These are phyloP conservation scores for Moesziomyces parantarcticus DNA, from an alignment of 1,284 basidiomycete genomes.

Conservation along the genomic window DNA sequence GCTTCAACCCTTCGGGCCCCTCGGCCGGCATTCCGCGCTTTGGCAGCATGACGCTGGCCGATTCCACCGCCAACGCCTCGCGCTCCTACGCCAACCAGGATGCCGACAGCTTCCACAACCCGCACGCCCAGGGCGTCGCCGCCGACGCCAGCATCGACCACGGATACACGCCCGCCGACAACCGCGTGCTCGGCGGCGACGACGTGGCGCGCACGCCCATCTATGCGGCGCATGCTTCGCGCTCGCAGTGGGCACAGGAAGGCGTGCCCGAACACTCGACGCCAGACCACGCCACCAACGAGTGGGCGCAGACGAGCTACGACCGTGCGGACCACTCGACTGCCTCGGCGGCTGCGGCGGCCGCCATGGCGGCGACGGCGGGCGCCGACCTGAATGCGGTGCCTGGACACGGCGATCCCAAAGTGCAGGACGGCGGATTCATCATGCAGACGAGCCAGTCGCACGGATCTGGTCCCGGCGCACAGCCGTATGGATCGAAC, in stretches of 20 bases:
- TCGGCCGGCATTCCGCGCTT: slow-evolving; percentile 43
- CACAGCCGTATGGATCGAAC: slow-evolving; percentile 24
- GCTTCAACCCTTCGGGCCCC: slow-evolving; percentile 45
- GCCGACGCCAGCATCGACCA: slow-evolving; percentile 19
- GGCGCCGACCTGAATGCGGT: slow-evolving; percentile 39
- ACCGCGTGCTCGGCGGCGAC: slow-evolving; percentile 18
- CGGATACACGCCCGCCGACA: slow-evolving; percentile 28
- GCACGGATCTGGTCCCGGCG: slow-evolving; percentile 17
- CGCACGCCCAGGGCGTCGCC: slow-evolving; percentile 10
- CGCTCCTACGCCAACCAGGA: slow-evolving; percentile 23
- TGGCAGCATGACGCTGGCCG: slow-evolving; percentile 27
- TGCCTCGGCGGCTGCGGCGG: slow-evolving; percentile 41
- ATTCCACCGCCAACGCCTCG: slow-evolving; percentile 28
- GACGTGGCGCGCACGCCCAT: slow-evolving; percentile 41
- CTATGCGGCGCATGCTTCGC: slow-evolving; percentile 46
- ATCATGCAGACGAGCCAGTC: slow-evolving; percentile 43
- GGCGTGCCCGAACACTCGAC: slow-evolving; percentile 6
- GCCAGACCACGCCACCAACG: slow-evolving; percentile 25
- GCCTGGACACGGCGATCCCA: slow-evolving; percentile 28
- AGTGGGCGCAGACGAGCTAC: slow-evolving; percentile 39
- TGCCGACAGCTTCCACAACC: slow-evolving; percentile 13
- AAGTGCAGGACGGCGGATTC: slow-evolving; percentile 32
- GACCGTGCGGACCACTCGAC: slow-evolving; percentile 19
- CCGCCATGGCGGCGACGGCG: slow-evolving; percentile 42
- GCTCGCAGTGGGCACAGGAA: slow-evolving; percentile 38